phyloP scores from a whole-genome alignment of 352 stramenopile species.

The Globisporangium okanoganense region DNA sequence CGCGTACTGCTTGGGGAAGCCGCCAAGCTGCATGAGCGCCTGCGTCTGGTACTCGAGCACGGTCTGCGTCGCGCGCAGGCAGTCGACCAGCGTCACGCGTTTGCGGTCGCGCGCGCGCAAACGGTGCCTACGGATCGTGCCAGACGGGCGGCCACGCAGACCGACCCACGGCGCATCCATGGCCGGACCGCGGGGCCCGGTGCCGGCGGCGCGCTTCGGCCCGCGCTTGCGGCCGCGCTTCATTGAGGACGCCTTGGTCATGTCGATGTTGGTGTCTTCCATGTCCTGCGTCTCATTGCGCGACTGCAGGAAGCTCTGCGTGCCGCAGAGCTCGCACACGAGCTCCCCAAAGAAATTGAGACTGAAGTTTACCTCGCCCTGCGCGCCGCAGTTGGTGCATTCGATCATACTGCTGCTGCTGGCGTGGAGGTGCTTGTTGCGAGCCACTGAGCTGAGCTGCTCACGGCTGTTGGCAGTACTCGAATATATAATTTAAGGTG shows the following conservation, averaged over 20 bases:
- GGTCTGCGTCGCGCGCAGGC: slow-evolving; percentile 55
- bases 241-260: slow-evolving; percentile 27
- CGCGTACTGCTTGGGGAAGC: slow-evolving; percentile 35
- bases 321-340: slow-evolving; percentile 82
- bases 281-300: slow-evolving; percentile 81
- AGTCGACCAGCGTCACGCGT: slow-evolving; percentile 46
- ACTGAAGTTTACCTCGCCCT: slow-evolving; percentile 77
- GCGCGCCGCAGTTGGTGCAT: slow-evolving; percentile 72
- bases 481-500: too few relatives aligned
- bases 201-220: slow-evolving; percentile 8
- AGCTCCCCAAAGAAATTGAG: slow-evolving; percentile 83
- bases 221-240: slow-evolving; percentile 33
- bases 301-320: slow-evolving; percentile 75
- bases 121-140: neutral
- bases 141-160: neutral
- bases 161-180: neutral
- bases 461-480: neutral
- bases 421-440: neutral
- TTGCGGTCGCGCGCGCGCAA: slow-evolving; percentile 11
- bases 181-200: neutral
- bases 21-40: slow-evolving; percentile 35
- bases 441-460: neutral
- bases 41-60: slow-evolving; percentile 52
- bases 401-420: slow-evolving; percentile 42
- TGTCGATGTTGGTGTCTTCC: slow-evolving; percentile 67